These are phyloP conservation scores for Apiospora malaysiana DNA, from an alignment of 2,329 filamentous ascomycete species.

Conservation along the genomic window DNA sequence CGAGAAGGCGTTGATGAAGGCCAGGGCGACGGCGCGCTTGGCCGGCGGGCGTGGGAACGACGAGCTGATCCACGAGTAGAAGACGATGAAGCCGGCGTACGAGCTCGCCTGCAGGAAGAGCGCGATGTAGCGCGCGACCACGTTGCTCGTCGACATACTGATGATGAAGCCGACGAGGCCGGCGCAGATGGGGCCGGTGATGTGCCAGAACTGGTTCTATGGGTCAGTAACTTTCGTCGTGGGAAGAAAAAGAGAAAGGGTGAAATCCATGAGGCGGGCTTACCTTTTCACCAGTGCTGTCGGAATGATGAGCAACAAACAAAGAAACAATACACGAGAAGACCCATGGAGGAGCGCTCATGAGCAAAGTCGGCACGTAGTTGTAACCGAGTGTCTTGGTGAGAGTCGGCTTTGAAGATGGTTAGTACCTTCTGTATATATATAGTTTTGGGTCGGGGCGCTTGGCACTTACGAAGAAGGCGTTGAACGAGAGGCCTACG, in stretches of 20 bases:
- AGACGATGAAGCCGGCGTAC: conserved; percentile 64
- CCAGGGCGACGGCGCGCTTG: conserved; percentile 66
- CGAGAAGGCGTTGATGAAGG: conserved; percentile 64
- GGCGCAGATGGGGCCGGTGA: conserved; percentile 56
- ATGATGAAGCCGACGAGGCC: conserved; percentile 65
- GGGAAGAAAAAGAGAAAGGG: no score
- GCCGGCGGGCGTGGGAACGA: conserved; percentile 64
- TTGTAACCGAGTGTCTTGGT: conserved; percentile 59
- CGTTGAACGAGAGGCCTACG: conserved; percentile 63
- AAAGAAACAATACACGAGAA: conserved; percentile 64
- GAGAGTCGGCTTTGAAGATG: conserved; percentile 48
- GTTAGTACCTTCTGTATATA: conserved; percentile 20
- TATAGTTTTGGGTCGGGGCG: no score
- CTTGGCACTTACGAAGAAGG: conserved; percentile 55
- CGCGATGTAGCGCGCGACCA: conserved; percentile 63
- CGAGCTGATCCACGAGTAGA: conserved; percentile 64
- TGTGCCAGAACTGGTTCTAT: conserved; percentile 59
- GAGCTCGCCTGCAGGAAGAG: conserved; percentile 64
- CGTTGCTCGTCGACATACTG: conserved; percentile 61
- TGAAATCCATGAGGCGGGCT: neutral
- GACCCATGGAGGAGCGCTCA: conserved; percentile 64
- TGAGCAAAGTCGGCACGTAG: conserved; percentile 58
- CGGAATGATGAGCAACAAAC: conserved; percentile 60
- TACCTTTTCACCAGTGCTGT: conserved; percentile 59
- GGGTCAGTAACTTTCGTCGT: neutral